These are phyloP conservation scores for Fomitopsis pinicola DNA, from an alignment of 1,284 basidiomycete genomes.

Conservation along the genomic window DNA sequence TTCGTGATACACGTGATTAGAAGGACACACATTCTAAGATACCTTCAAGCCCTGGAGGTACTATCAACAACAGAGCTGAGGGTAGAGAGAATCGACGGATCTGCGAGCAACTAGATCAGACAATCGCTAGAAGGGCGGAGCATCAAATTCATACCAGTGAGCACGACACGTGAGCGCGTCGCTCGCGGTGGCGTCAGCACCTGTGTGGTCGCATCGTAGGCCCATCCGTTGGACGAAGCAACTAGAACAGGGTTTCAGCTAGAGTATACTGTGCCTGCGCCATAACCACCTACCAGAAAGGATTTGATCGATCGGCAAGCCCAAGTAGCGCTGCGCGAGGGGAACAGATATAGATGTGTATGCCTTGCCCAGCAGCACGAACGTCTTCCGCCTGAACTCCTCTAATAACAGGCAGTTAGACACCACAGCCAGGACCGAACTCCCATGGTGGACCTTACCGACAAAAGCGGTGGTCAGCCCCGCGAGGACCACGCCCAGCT, in stretches of 20 bases:
- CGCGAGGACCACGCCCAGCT: constrained; percentile 40
- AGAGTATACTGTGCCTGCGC: background rate
- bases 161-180: background rate
- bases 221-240: constrained; percentile 43
- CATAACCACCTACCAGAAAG: constrained; percentile 35
- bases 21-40: constrained; percentile 19
- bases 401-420: constrained; percentile 5
- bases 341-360: constrained; percentile 54
- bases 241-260: constrained; percentile 27
- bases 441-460: constrained; percentile 33
- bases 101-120: constrained; percentile 19
- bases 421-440: background rate
- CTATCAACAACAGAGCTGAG: constrained; percentile 47
- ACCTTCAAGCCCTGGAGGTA: background rate
- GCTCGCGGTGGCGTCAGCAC: constrained; percentile 37
- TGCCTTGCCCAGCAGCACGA: constrained; percentile 51
- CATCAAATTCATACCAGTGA: constrained; percentile 4
- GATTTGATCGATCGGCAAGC: constrained; percentile 43
- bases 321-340: constrained; percentile 53
- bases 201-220: constrained; percentile 41
- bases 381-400: constrained; percentile 49
- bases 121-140: background rate
- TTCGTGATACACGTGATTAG: background rate
- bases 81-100: constrained; percentile 43
- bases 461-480: constrained; percentile 44